These are phyloP conservation scores for Pseudozyma sp. DNA, from an alignment of 1,284 basidiomycete species.

Conservation along the genomic window DNA sequence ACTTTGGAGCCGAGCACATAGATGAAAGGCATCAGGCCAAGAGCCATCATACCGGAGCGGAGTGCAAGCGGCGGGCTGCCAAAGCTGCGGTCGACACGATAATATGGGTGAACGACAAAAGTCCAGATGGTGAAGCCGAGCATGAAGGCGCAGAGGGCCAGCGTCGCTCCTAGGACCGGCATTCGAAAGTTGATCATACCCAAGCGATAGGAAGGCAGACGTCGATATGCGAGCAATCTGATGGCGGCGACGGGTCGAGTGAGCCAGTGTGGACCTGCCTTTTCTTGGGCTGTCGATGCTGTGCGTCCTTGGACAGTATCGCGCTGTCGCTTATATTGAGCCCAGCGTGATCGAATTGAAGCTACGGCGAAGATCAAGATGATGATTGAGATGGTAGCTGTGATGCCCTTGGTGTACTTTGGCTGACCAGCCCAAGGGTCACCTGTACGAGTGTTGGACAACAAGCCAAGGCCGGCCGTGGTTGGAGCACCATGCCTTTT, in stretches of 20 bases:
- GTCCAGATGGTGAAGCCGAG: conserved; percentile 49
- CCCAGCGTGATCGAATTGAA: conserved; percentile 19
- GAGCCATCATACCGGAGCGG: conserved; percentile 59
- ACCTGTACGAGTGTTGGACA: conserved; percentile 33
- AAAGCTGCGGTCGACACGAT: conserved; percentile 44
- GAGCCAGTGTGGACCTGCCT: conserved; percentile 6
- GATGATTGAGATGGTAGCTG: conserved; percentile 32
- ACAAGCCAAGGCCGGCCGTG: conserved; percentile 37
- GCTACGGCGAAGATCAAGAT: conserved; percentile 21
- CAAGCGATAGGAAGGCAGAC: conserved; percentile 22
- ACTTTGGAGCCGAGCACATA: conserved; percentile 57
- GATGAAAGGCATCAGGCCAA: conserved; percentile 63
- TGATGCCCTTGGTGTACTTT: conserved; percentile 49
- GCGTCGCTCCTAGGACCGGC: conserved; percentile 43
- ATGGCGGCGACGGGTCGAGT: conserved; percentile 15
- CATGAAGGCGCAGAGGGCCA: conserved; percentile 43
- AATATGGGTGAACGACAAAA: conserved; percentile 56
- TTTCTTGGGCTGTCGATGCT: background rate
- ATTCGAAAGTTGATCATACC: conserved; percentile 40
- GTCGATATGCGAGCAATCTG: conserved; percentile 35
- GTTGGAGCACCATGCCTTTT: conserved; percentile 30
- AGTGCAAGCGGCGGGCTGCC: conserved; percentile 59
- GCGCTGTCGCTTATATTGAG: conserved; percentile 3
- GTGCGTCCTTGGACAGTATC: background rate
- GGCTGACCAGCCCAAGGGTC: conserved; percentile 51